phyloP scores from a whole-genome alignment of 345 rosid species.

The Hibiscus syriacus region DNA sequence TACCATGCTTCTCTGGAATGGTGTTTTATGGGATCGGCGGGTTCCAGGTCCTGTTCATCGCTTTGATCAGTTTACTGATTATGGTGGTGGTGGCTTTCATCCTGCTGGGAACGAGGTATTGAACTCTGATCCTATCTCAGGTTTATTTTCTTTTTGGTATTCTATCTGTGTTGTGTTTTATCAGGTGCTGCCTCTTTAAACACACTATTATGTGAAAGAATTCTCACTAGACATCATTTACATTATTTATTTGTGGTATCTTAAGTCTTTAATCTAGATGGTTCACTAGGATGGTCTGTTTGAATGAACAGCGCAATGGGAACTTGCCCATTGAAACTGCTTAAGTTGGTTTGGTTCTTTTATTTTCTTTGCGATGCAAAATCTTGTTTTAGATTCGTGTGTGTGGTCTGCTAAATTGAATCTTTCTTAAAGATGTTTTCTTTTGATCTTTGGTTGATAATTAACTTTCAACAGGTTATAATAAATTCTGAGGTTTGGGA shows the following conservation, averaged over 20 bases:
- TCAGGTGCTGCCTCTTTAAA: not conserved
- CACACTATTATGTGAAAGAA: not conserved
- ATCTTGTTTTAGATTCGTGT: not conserved
- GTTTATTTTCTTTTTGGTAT: not conserved
- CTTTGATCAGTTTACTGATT: constrained; percentile 88
- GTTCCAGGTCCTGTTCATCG: constrained; percentile 46
- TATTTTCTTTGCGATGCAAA: not conserved
- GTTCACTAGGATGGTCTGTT: constrained; percentile 1
- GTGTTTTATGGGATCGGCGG: constrained; percentile 81
- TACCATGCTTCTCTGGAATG: constrained; percentile 84
- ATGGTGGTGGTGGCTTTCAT: constrained; percentile 98
- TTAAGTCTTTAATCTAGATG: not conserved
- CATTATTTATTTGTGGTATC: not conserved
- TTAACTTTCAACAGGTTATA: constrained; percentile 48
- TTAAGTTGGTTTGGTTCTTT: not conserved
- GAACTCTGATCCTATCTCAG: not conserved
- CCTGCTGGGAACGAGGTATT: constrained; percentile 99
- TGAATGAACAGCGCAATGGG: not conserved
- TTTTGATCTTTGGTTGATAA: not conserved
- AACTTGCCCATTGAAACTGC: not conserved
- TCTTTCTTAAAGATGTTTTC: not conserved
- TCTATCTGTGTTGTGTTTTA: not conserved
- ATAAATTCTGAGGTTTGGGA: constrained; percentile 99
- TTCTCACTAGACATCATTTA: not conserved
- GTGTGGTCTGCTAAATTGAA: not conserved